phyloP scores from a whole-genome alignment of 306 rosid genomes.

The Inga laurina region DNA sequence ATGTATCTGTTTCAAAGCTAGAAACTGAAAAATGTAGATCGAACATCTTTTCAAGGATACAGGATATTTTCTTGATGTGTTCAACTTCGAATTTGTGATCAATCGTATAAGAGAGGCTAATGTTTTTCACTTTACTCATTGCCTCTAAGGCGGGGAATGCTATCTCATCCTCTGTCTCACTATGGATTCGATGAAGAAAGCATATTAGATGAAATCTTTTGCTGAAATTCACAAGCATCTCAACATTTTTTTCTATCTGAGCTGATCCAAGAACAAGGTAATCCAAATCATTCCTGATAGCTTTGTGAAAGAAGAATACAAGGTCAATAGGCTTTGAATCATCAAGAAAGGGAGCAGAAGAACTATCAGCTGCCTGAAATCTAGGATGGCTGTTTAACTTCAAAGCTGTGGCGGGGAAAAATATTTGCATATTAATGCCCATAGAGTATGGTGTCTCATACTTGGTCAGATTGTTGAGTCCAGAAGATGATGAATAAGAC shows the following conservation, averaged over 20 bases:
- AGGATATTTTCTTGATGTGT: constrained; percentile 59
- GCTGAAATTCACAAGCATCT: constrained; percentile 56
- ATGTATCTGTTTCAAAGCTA: constrained; percentile 33
- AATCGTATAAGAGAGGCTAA: constrained; percentile 79
- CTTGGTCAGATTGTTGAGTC: constrained; percentile 40
- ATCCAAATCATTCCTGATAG: constrained; percentile 88
- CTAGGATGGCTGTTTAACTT: constrained; percentile 46
- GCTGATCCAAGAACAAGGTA: constrained; percentile 77
- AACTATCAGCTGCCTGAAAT: constrained; percentile 38
- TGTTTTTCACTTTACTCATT: constrained; percentile 70
- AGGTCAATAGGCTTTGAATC: constrained; percentile 81
- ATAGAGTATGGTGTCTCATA: constrained; percentile 65
- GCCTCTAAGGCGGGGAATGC: constrained; percentile 97
- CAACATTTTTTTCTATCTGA: constrained; percentile 62
- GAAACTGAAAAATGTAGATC: constrained; percentile 53
- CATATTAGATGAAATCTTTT: constrained; percentile 64
- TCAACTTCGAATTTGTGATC: constrained; percentile 79
- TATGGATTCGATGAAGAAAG: constrained; percentile 77
- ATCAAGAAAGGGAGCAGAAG: constrained; percentile 44
- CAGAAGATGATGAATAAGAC: constrained; percentile 47
- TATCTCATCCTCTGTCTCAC: constrained; percentile 89
- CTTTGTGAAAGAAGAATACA: constrained; percentile 87
- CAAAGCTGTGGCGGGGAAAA: constrained; percentile 61
- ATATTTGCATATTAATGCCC: constrained; percentile 63
- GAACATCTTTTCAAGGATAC: constrained; percentile 64